phyloP scores from a whole-genome alignment of 352 stramenopile genomes.

The Hyaloperonospora brassicae region DNA sequence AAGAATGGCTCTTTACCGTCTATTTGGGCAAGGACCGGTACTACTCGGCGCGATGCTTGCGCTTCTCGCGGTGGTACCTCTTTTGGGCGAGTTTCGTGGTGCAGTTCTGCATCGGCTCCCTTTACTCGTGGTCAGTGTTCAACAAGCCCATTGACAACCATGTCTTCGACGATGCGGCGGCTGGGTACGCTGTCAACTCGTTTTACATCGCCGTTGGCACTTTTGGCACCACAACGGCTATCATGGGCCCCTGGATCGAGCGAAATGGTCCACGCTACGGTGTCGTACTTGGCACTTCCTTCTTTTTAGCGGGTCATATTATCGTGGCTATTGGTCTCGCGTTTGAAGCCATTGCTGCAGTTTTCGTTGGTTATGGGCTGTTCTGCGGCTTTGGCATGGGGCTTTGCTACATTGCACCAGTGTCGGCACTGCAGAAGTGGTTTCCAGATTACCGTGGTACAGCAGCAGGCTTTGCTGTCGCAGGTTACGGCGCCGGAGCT shows the following conservation, averaged over 20 bases:
- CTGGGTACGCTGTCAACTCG: constrained; percentile 46
- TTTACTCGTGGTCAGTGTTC: constrained; percentile 70
- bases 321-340: constrained; percentile 40
- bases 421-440: constrained; percentile 71
- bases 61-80: constrained; percentile 57
- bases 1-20: constrained; percentile 50
- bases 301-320: constrained; percentile 42
- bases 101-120: constrained; percentile 60
- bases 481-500: constrained; percentile 49
- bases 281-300: constrained; percentile 38
- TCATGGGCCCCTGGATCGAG: constrained; percentile 71
- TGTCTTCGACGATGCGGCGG: constrained; percentile 35
- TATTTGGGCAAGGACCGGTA: constrained; percentile 54
- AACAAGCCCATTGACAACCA: constrained; percentile 56
- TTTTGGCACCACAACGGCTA: constrained; percentile 52
- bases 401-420: constrained; percentile 68
- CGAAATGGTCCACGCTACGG: constrained; percentile 45
- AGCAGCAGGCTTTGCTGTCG: constrained; percentile 60
- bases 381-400: constrained; percentile 53
- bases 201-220: constrained; percentile 65
- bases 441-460: constrained; percentile 69
- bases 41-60: constrained; percentile 26
- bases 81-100: constrained; percentile 59
- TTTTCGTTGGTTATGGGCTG: constrained; percentile 65
- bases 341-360: constrained; percentile 31